phyloP scores from a whole-genome alignment of 352 stramenopile species.

The Pythium pectinolyticum region DNA sequence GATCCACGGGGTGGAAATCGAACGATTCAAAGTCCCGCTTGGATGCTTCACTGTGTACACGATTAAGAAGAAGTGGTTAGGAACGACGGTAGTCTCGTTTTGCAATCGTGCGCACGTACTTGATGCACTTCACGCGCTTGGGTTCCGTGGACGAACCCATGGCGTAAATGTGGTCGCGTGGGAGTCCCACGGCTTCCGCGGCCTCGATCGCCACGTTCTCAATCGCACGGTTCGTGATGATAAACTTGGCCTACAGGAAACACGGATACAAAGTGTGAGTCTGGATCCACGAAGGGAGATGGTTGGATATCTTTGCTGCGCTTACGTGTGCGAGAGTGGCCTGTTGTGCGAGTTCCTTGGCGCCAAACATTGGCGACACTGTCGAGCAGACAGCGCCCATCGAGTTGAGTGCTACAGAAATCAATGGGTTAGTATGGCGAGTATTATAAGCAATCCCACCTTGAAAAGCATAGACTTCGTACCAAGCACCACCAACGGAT shows the following conservation, averaged over 20 bases:
- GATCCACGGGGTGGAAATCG: constrained; percentile 51
- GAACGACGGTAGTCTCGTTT: no score
- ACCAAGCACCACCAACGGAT: constrained; percentile 52
- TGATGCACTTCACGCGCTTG: constrained; percentile 52
- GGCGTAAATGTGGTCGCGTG: constrained; percentile 96
- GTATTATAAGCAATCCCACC: not conserved
- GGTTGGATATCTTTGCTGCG: no score
- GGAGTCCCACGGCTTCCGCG: constrained; percentile 36
- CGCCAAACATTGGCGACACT: constrained; percentile 51
- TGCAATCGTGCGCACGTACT: no score
- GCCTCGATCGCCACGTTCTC: constrained; percentile 47
- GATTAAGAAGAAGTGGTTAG: not conserved
- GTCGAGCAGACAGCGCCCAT: constrained; percentile 57
- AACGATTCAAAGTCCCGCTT: constrained; percentile 41
- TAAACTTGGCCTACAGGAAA: constrained; percentile 37
- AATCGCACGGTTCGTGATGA: constrained; percentile 56
- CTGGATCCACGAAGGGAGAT: not conserved
- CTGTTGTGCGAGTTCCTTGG: constrained; percentile 51
- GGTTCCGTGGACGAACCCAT: constrained; percentile 69
- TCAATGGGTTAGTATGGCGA: no score
- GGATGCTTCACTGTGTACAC: constrained; percentile 43
- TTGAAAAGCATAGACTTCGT: not conserved
- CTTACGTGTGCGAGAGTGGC: constrained; percentile 41
- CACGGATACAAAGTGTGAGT: not conserved
- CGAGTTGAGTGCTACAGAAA: constrained; percentile 39